A percentile compares a stretch with the other conserved stretches of the same genome.
phyloP scores from a whole-genome alignment of 345 rosid species.

The Camelina hispida region DNA sequence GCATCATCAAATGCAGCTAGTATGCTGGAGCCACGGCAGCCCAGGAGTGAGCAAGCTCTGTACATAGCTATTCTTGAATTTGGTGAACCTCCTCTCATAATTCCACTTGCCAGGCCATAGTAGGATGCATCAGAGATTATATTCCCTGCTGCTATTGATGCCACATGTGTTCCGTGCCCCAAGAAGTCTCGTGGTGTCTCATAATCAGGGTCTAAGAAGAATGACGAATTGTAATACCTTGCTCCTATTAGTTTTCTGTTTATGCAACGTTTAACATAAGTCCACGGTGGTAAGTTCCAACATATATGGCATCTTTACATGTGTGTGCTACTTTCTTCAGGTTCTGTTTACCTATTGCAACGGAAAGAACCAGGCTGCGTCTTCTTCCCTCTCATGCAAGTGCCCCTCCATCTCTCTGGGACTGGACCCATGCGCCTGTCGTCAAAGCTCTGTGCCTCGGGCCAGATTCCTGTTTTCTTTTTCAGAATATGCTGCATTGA shows the following conservation, averaged over 20 bases:
- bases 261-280: not conserved
- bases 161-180: constrained; percentile 44
- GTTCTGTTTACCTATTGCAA: constrained; percentile 32
- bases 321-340: not conserved
- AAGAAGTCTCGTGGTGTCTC: constrained; percentile 42
- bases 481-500: constrained; percentile 16
- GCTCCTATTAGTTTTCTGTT: constrained; percentile 41
- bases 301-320: constrained; percentile 5
- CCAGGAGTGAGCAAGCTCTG: constrained; percentile 37
- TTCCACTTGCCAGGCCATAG: constrained; percentile 41
- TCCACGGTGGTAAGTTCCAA: constrained; percentile 3
- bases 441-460: constrained; percentile 34
- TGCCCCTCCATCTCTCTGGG: constrained; percentile 40
- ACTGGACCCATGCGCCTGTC: constrained; percentile 38
- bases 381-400: constrained; percentile 42
- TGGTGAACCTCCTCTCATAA: constrained; percentile 45
- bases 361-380: constrained; percentile 32
- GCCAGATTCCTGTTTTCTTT: constrained; percentile 40
- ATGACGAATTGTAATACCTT: constrained; percentile 42
- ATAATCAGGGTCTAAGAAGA: constrained; percentile 38
- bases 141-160: constrained; percentile 41
- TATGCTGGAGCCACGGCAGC: constrained; percentile 38
- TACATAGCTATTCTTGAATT: constrained; percentile 41
- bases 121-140: constrained; percentile 39
- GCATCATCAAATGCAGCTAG: constrained; percentile 47